A percentile compares a stretch with the other conserved stretches of the same genome.
These are phyloP conservation scores for Kappamyces sp. DNA, from an alignment of 192 early-diverging fungal species.

Conservation along the genomic window DNA sequence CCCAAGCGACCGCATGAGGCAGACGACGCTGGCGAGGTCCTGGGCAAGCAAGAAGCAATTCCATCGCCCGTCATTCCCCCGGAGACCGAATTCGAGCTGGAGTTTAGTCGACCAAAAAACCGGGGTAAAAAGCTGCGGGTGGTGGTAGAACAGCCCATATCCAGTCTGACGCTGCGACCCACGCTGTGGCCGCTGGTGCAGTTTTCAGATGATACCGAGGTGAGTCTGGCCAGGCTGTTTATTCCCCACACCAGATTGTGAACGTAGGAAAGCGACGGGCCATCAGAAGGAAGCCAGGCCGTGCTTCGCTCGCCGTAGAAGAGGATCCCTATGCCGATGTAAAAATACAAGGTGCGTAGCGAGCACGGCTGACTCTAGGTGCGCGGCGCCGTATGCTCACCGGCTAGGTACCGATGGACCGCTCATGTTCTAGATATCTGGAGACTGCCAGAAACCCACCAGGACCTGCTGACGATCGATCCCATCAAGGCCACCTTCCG, in stretches of 20 bases:
- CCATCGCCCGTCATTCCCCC: too few species aligned
- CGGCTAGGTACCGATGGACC: too few species aligned
- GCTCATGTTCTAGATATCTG: constrained; percentile 7
- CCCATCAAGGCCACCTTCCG: constrained; percentile 8
- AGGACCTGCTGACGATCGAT: constrained; percentile 6
- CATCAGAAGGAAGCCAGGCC: constrained; percentile 2
- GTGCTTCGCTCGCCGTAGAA: background rate
- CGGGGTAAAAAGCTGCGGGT: constrained; percentile 11
- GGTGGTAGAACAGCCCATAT: background rate
- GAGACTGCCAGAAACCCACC: constrained; percentile 3
- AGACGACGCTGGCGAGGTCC: too few species aligned
- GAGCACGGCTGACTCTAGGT: background rate
- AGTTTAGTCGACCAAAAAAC: background rate
- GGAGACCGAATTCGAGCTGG: too few species aligned
- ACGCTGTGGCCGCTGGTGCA: constrained; percentile 5
- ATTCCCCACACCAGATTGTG: background rate
- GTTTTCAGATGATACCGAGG: constrained; percentile 10
- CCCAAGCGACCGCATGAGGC: too few species aligned
- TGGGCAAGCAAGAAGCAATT: too few species aligned
- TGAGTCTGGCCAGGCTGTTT: background rate
- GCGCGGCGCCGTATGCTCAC: too few species aligned
- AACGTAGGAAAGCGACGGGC: constrained; percentile 10
- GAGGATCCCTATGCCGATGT: constrained; percentile 15
- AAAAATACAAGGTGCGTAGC: constrained; percentile 13
- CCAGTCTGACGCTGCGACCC: background rate